These are phyloP conservation scores for Candida peoriensis DNA, from an alignment of 805 yeast genomes.

Conservation along the genomic window DNA sequence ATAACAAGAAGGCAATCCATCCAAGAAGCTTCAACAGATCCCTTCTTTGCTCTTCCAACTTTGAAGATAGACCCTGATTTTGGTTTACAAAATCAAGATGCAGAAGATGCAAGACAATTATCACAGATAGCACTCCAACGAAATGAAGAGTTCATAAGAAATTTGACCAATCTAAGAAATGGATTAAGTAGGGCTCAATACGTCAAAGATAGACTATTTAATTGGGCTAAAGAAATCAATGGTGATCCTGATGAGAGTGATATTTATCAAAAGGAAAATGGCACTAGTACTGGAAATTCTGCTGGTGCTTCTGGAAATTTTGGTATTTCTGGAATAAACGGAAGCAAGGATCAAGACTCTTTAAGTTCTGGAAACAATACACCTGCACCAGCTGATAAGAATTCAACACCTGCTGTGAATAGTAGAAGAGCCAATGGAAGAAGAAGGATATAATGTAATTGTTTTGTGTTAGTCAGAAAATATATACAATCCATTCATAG, in stretches of 20 bases:
- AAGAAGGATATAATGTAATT: conserved; percentile 5
- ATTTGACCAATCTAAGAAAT: conserved; percentile 64
- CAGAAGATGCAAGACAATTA: conserved; percentile 67
- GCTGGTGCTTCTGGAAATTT: conserved; percentile 6
- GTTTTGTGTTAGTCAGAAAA: background rate
- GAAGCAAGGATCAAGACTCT: conserved; percentile 15
- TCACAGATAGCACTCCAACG: conserved; percentile 78
- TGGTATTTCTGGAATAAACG: conserved; percentile 7
- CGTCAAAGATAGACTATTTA: conserved; percentile 59
- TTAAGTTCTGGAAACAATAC: conserved; percentile 15
- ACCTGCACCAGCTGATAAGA: conserved; percentile 5
- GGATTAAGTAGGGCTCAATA: conserved; percentile 78
- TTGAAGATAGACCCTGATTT: conserved; percentile 37
- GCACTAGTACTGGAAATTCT: conserved; percentile 4
- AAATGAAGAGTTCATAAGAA: conserved; percentile 80
- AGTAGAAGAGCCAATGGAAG: conserved; percentile 18
- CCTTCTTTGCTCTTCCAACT: conserved; percentile 63
- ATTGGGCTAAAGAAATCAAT: conserved; percentile 85
- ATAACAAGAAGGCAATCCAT: conserved; percentile 23
- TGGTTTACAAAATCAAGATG: conserved; percentile 48
- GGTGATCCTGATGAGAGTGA: conserved; percentile 51
- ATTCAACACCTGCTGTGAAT: conserved; percentile 11
- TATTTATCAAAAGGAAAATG: conserved; percentile 28
- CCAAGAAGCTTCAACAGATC: conserved; percentile 37
- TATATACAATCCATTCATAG: background rate